Conservation (phyloP, 495 filamentous ascomycete species). For the Aspergillus incahuasiensis region DNA sequence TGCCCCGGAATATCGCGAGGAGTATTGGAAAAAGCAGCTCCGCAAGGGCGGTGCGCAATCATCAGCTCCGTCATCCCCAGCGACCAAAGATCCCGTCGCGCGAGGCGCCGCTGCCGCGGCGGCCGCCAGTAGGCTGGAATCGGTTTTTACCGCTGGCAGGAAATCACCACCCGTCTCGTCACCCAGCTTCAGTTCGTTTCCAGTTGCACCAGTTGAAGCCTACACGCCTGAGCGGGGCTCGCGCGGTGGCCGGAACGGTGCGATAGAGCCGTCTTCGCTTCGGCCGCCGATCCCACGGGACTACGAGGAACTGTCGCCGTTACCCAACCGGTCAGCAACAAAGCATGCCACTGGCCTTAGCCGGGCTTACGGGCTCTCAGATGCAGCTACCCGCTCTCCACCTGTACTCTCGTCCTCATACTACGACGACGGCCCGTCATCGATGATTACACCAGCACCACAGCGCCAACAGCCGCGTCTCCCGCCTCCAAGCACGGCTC, state of each 20-base stretch:
- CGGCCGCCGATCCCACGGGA: conserved; percentile 33
- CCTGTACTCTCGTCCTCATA: conserved; percentile 68
- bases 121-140: conserved; percentile 36
- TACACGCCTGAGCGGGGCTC: conserved; percentile 46
- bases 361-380: conserved; percentile 53
- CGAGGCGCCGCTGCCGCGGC: conserved; percentile 19
- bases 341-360: conserved; percentile 47
- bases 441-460: conserved; percentile 80
- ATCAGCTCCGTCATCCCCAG: conserved; percentile 44
- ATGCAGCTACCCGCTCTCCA: conserved; percentile 57
- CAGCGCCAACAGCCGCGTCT: conserved; percentile 76
- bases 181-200: conserved; percentile 45
- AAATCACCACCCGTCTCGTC: conserved; percentile 50
- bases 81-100: conserved; percentile 35
- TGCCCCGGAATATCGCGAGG: conserved; percentile 70
- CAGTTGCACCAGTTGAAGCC: conserved; percentile 43
- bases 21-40: conserved; percentile 60
- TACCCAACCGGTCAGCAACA: conserved; percentile 45
- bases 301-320: conserved; percentile 53
- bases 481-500: conserved; percentile 82
- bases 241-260: conserved; percentile 30
- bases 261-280: conserved; percentile 29
- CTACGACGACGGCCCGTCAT: conserved; percentile 50
- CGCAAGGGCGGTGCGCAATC: conserved; percentile 43
- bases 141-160: conserved; percentile 42